phyloP scores from a whole-genome alignment of 2,329 filamentous ascomycete genomes.

The Venturia aucupariae region DNA sequence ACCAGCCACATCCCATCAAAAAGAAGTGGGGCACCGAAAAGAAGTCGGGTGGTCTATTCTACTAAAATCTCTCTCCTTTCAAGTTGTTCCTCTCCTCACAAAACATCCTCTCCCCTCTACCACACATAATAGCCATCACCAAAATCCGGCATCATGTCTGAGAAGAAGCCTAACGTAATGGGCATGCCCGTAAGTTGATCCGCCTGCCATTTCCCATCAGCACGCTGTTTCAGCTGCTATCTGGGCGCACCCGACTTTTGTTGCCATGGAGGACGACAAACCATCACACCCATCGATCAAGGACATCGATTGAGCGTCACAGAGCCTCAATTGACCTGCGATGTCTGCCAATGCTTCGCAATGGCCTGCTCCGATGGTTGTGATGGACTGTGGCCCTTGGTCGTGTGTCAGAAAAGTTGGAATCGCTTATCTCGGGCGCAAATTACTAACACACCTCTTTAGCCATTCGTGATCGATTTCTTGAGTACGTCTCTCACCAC shows the following conservation, averaged over 20 bases:
- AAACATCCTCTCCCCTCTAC: neutral
- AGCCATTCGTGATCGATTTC: constrained; percentile 98
- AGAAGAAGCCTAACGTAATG: constrained; percentile 28
- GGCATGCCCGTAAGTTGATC: constrained; percentile 37
- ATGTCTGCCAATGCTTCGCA: neutral
- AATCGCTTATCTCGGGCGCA: constrained; percentile 11
- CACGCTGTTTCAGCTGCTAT: constrained; percentile 17
- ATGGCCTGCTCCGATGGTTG: constrained; percentile 1
- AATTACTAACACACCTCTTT: constrained; percentile 20
- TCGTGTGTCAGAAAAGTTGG: neutral
- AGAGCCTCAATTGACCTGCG: constrained; percentile 3
- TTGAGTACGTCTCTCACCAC: constrained; percentile 65
- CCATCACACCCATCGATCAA: constrained; percentile 11
- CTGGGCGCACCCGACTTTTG: constrained; percentile 8
- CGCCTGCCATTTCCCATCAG: constrained; percentile 9
- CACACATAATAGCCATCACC: constrained; percentile 2
- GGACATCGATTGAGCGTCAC: neutral
- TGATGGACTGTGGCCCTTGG: neutral
- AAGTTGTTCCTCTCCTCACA: neutral
- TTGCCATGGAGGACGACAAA: constrained; percentile 1
- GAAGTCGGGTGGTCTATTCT: no score
- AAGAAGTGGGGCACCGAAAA: no score
- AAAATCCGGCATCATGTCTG: constrained; percentile 7
- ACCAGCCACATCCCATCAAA: no score
- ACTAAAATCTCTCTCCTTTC: no score